phyloP scores from a whole-genome alignment of 768 basidiomycete species.

The Butyriboletus loyo region DNA sequence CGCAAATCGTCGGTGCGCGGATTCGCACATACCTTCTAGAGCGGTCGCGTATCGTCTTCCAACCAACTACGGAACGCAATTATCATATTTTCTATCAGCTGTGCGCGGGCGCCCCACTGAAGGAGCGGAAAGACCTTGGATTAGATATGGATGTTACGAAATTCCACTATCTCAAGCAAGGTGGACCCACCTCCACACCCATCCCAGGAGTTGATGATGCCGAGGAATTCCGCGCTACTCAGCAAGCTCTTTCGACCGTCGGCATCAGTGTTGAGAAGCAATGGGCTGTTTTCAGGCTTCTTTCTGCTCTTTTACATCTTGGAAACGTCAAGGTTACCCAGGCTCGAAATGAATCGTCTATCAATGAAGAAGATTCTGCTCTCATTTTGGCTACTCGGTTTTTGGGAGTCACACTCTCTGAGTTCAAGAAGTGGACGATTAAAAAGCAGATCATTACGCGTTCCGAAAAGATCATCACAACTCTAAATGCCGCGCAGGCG shows the following conservation, averaged over 20 bases:
- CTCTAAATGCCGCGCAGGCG: slow-evolving; percentile 83
- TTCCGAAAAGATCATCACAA: slow-evolving; percentile 91
- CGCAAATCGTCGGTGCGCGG: slow-evolving; percentile 98
- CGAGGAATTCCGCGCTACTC: slow-evolving; percentile 91
- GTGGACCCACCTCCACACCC: slow-evolving; percentile 81
- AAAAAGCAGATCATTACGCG: slow-evolving; percentile 97
- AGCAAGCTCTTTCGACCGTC: slow-evolving; percentile 93
- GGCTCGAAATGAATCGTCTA: slow-evolving; percentile 73
- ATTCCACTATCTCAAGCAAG: slow-evolving; percentile 92
- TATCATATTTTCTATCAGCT: slow-evolving; percentile 99
- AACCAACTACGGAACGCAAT: slow-evolving; percentile 94
- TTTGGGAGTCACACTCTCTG: slow-evolving; percentile 82
- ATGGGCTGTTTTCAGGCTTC: slow-evolving; percentile 94
- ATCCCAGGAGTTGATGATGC: slow-evolving; percentile 94
- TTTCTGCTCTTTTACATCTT: slow-evolving; percentile 93
- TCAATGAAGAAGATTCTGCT: slow-evolving; percentile 81
- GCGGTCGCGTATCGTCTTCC: slow-evolving; percentile 95
- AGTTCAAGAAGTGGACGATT: slow-evolving; percentile 98
- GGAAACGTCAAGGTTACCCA: slow-evolving; percentile 93
- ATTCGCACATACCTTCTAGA: slow-evolving; percentile 98
- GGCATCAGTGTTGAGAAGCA: slow-evolving; percentile 97
- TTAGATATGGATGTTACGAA: slow-evolving; percentile 81
- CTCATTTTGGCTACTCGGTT: slow-evolving; percentile 82
- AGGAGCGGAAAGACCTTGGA: slow-evolving; percentile 93
- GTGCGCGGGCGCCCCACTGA: slow-evolving; percentile 92